Evolutionary conservation across 169 alveolate species (phyloP), one percentile per base, ranked within the genome.

Genomic region (Nephromyces sp.): DNA sequence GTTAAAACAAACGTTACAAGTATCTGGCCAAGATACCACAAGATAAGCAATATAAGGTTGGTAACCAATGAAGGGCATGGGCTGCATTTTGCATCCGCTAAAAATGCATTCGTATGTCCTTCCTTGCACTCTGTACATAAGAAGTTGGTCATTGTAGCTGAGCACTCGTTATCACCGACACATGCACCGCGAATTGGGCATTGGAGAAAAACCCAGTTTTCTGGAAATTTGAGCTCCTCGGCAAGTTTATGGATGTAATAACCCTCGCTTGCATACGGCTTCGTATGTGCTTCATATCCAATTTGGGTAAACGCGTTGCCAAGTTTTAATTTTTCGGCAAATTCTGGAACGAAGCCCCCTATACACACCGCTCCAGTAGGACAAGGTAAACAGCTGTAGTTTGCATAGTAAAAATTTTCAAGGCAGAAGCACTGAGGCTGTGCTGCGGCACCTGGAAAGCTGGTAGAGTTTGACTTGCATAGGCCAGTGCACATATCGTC

Each of bases 111-210:
- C 43, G 93, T 88, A 70, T 82, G 85, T 24, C 93, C 93, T 52
- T 43, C 72, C 67, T 66, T 75, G 74, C 93, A 88, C 74, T 88
- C 93, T 28, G 86, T 83, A 70, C 93, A 88, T 21, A 88, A 72
- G 61, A 84, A 88, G 62, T 85, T 82, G 66, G 83, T 79, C 93
- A 88, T 88, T 27, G 87, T 75, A 31, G 72, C 75, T 6, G 87
- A 80, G 65, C 93, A 88, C 24, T 70, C 87, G 21, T 85, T 86
- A 31, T 81, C 64, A 66, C 75, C 87, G 30, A 88, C 70, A 74
- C 93, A 88, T 4, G 91, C 82, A 30, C 84, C 86, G 34, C 72
- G 75, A 25, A 88, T 84, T n/a, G 93, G 93, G 70, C 93, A 88
- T 66, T 76, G 73, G 32, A 87, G 79, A 78, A 88, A 86, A 53